Conservation (phyloP, 2,329 filamentous ascomycete species). For the Fusarium brachygibbosum region DNA sequence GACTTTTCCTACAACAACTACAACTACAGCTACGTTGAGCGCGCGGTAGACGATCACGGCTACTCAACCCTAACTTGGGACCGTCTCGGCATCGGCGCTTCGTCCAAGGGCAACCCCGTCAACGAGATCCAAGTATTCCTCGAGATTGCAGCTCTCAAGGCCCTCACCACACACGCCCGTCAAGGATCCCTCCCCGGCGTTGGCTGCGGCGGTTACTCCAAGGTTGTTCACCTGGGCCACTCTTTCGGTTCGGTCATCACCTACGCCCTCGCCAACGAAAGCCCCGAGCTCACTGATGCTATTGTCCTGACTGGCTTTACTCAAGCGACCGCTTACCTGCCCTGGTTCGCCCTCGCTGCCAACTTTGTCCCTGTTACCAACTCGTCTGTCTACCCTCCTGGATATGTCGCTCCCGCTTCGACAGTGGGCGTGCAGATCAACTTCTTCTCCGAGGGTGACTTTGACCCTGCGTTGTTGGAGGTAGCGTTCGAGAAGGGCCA, state of each 20-base stretch:
- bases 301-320: conserved; percentile 73
- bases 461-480: conserved; percentile 66
- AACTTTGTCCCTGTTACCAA: conserved; percentile 62
- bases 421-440: conserved; percentile 64
- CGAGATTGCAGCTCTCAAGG: conserved; percentile 69
- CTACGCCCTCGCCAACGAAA: conserved; percentile 65
- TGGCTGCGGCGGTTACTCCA: conserved; percentile 52
- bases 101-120: conserved; percentile 70
- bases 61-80: conserved; percentile 74
- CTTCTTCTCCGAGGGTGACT: conserved; percentile 66
- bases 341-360: conserved; percentile 59
- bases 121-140: conserved; percentile 70
- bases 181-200: conserved; percentile 60
- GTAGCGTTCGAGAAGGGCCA: conserved; percentile 63
- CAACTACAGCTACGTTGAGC: conserved; percentile 73
- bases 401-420: conserved; percentile 66
- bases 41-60: conserved; percentile 66
- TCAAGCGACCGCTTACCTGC: conserved; percentile 60
- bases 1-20: conserved; percentile 68
- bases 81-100: conserved; percentile 71
- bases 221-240: conserved; percentile 73
- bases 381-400: conserved; percentile 58
- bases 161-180: conserved; percentile 65
- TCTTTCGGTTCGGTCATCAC: conserved; percentile 72
- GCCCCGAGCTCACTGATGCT: conserved; percentile 68